phyloP scores from a whole-genome alignment of 2,329 filamentous ascomycete genomes.

The Colletotrichum sidae region DNA sequence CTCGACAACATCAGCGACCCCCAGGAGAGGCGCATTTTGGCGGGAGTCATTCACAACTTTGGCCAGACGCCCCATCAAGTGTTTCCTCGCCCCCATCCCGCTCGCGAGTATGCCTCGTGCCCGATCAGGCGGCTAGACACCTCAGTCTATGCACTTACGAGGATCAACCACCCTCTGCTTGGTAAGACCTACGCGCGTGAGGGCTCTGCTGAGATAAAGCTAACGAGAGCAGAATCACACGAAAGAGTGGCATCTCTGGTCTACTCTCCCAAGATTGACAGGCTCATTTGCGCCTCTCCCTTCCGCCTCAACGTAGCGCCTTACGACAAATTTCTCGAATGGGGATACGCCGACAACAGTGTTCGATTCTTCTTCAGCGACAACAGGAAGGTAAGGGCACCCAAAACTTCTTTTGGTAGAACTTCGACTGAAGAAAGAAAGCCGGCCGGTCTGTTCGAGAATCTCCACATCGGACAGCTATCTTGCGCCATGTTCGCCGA shows the following conservation, averaged over 20 bases:
- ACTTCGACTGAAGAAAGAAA: constrained; percentile 45
- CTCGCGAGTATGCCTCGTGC: constrained; percentile 76
- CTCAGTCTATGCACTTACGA: constrained; percentile 79
- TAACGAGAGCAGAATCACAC: constrained; percentile 64
- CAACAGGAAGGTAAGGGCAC: constrained; percentile 72
- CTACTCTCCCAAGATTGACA: constrained; percentile 83
- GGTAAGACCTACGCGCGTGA: constrained; percentile 53
- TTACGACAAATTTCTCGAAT: constrained; percentile 93
- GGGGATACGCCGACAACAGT: constrained; percentile 94
- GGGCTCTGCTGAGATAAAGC: not conserved
- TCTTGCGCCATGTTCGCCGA: constrained; percentile 88
- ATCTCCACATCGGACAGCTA: constrained; percentile 91
- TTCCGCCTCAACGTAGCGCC: constrained; percentile 91
- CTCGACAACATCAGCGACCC: constrained; percentile 91
- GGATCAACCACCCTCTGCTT: constrained; percentile 82
- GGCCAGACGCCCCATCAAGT: constrained; percentile 97
- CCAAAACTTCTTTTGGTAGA: not conserved
- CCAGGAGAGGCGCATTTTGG: constrained; percentile 87
- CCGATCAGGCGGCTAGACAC: constrained; percentile 80
- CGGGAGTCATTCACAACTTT: constrained; percentile 98
- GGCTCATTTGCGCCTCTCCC: constrained; percentile 83
- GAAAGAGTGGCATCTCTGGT: constrained; percentile 85
- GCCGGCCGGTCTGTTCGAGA: constrained; percentile 89
- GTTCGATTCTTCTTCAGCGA: constrained; percentile 91
- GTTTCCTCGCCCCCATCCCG: constrained; percentile 83